These are phyloP conservation scores for Salisapilia sapeloensis DNA, from an alignment of 352 stramenopile genomes.

Conservation along the genomic window DNA sequence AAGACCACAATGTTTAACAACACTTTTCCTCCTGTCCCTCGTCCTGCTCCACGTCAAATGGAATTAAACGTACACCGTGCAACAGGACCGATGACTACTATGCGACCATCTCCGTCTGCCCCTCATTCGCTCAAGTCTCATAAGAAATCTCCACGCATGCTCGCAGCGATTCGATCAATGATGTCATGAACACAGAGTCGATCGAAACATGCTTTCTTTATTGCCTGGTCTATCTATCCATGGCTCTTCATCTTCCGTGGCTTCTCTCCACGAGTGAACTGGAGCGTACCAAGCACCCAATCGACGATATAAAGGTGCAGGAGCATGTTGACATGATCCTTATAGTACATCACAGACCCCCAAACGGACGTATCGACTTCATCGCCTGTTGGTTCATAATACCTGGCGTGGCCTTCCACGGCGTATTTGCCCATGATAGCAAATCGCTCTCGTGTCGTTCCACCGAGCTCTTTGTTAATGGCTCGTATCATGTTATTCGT, in stretches of 20 bases:
- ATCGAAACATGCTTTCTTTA: conserved; percentile 6
- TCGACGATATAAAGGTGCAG: conserved; percentile 43
- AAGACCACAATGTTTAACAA: no score
- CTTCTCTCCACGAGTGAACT: conserved; percentile 14
- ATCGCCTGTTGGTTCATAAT: conserved; percentile 9
- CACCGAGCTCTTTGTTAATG: conserved; percentile 79
- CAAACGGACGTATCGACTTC: conserved; percentile 3
- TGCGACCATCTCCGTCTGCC: conserved; percentile 12
- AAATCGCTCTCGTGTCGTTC: conserved; percentile 62
- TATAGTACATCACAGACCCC: conserved; percentile 23
- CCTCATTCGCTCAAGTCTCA: conserved; percentile 25
- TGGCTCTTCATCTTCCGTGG: conserved; percentile 18
- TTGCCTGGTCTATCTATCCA: conserved; percentile 7
- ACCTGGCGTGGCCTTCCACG: conserved; percentile 33
- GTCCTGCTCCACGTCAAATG: conserved; percentile 3
- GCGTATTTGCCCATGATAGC: conserved; percentile 59
- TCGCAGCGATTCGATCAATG: conserved; percentile 19
- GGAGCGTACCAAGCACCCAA: conserved; percentile 21
- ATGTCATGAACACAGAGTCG: conserved; percentile 9
- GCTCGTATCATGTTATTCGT: conserved; percentile 84
- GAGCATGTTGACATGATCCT: conserved; percentile 45
- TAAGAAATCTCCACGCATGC: conserved; percentile 24
- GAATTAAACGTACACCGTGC: conserved; percentile 7
- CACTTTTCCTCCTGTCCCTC: conserved; percentile 6
- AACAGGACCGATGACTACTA: conserved; percentile 11